Evolutionary conservation across 768 basidiomycete species (phyloP), one percentile per base, ranked within the genome.

Genomic region (Mycena polygramma): DNA sequence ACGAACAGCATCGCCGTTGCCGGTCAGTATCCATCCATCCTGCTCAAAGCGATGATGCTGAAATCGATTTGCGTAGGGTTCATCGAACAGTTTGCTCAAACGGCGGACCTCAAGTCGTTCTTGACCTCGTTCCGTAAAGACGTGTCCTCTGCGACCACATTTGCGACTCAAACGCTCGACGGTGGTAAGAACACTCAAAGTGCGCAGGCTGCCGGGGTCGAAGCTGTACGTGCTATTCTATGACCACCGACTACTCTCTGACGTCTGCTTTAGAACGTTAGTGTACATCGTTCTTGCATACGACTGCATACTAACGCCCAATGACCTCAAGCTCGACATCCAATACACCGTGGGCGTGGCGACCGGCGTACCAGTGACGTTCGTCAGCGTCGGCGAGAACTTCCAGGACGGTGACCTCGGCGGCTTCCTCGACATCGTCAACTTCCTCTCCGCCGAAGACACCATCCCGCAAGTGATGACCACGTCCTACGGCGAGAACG

Each of bases 341-440:
- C 69, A 73, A 45, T 73, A 73, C 57, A 73, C 68, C 26, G 62
- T 75, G 15, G 75, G 75, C 48, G 65, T 68, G 22, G 75, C 74
- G 6, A 69, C 75, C 15, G 71, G 74, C 8, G 80, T 83, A 7
- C 79, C 79, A 1, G 73, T 65, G 37, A 61, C 48, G 19, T 81
- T 83, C 71, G 73, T 81, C 46, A 79, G 79, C 6, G 79, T 77
- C 4, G 82, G 81, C 24, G 43, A 73, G 7, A 30, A 80, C 35
- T 73, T 77, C 79, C 49, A 35, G 36, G 54, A 55, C 35, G 79
- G 76, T 8, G 61, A 69, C 26, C 57, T 61, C 22, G 48, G 17
- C 5, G 66, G 66, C 85, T 92, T 90, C 75, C 82, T 90, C 19
- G 89, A 92, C 66, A 92, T 90, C 85, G 79, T 91, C 35, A 84